Evolutionary conservation across 371 early-diverging fungal genomes (phyloP).

Genomic region (Haplosporangium sp.): DNA sequence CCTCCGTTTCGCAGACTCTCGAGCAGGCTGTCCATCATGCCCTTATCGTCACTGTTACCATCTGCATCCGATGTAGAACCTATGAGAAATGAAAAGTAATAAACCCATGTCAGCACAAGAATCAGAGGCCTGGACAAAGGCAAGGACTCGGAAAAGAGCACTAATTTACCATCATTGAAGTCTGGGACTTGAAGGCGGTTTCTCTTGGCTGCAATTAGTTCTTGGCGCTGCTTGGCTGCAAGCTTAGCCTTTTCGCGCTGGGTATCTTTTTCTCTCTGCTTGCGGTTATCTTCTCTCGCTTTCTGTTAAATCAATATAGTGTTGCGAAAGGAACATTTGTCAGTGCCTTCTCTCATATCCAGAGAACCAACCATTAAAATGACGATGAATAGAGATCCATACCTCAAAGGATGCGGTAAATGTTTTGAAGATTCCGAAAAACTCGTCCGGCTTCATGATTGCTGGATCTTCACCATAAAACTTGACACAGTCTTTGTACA

Average conservation of each 20-base stretch:
- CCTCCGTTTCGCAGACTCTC: slow-evolving; percentile 80
- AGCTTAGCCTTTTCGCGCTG: slow-evolving; percentile 59
- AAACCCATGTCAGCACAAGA: too few species aligned
- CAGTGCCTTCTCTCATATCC: too few species aligned
- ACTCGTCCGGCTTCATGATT: slow-evolving; percentile 88
- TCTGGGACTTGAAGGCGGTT: slow-evolving; percentile 46
- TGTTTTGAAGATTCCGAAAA: slow-evolving; percentile 88
- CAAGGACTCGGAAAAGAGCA: too few species aligned
- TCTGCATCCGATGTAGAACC: slow-evolving; percentile 37
- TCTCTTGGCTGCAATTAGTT: slow-evolving; percentile 45
- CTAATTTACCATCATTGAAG: slow-evolving; percentile 13
- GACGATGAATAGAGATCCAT: too few species aligned
- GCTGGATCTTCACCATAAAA: slow-evolving; percentile 88
- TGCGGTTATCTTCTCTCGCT: slow-evolving; percentile 59
- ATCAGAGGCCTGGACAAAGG: too few species aligned
- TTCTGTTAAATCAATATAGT: slow-evolving; percentile 17
- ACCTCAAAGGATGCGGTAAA: slow-evolving; percentile 78
- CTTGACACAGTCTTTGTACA: slow-evolving; percentile 74
- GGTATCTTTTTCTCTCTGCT: slow-evolving; percentile 60
- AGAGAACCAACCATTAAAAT: too few species aligned
- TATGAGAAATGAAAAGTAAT: not conserved
- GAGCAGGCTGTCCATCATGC: slow-evolving; percentile 84
- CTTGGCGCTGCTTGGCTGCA: slow-evolving; percentile 49
- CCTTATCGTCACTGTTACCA: slow-evolving; percentile 71
- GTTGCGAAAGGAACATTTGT: too few species aligned